Percentiles rank a stretch among this genome's conserved stretches.
Evolutionary conservation across 805 yeast genomes (phyloP).

Genomic region (Jamesozyma lodderae): DNA sequence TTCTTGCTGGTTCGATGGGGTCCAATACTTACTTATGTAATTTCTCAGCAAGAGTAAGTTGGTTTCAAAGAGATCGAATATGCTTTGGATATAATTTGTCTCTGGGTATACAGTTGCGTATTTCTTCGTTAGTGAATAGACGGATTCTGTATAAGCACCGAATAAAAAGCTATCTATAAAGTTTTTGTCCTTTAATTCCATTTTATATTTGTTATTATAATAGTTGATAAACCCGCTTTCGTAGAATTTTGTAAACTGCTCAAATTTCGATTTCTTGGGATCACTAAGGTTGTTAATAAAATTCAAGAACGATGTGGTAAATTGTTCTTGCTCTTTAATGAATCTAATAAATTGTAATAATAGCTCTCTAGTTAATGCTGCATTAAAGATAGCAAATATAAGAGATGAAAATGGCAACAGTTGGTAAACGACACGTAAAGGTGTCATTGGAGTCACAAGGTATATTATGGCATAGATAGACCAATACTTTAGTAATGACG

Average conservation of each 20-base stretch:
- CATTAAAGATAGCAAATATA: constrained; percentile 4
- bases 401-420: constrained; percentile 12
- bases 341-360: constrained; percentile 12
- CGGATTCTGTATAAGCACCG: constrained; percentile 4
- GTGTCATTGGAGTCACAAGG: constrained; percentile 10
- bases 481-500: constrained; percentile 19
- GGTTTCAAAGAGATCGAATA: constrained; percentile 1
- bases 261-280: constrained; percentile 10
- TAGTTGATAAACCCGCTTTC: constrained; percentile 3
- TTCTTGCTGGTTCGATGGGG: neutral
- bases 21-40: neutral
- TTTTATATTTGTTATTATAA: constrained; percentile 3
- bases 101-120: neutral
- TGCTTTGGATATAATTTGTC: neutral
- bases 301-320: constrained; percentile 1
- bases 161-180: constrained; percentile 1
- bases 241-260: constrained; percentile 6
- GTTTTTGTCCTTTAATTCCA: neutral
- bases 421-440: constrained; percentile 8
- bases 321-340: constrained; percentile 10
- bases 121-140: neutral
- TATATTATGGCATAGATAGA: constrained; percentile 11
- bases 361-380: constrained; percentile 12
- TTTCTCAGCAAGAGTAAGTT: neutral
- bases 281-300: constrained; percentile 3